These are phyloP conservation scores for Penicillium psychrosexuale DNA, from an alignment of 2,329 filamentous ascomycete species.

Conservation along the genomic window DNA sequence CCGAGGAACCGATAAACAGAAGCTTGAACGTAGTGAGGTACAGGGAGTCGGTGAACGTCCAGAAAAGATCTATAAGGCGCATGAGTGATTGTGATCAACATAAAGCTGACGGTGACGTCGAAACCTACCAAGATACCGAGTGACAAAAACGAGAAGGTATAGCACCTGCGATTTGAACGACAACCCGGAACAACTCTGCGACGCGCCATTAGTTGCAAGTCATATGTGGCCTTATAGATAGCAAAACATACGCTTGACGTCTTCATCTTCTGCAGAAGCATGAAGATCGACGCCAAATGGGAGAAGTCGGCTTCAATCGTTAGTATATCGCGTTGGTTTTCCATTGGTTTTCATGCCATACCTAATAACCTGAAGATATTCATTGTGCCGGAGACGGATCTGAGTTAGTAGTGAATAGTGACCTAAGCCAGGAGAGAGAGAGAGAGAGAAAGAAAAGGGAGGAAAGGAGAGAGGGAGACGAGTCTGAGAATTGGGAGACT, in stretches of 20 bases:
- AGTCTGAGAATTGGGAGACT: not conserved
- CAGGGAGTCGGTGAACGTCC: slow-evolving; percentile 71
- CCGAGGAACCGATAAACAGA: slow-evolving; percentile 83
- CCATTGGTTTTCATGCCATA: slow-evolving; percentile 33
- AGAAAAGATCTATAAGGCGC: slow-evolving; percentile 67
- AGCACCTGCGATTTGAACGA: slow-evolving; percentile 98
- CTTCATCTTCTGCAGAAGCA: slow-evolving; percentile 95
- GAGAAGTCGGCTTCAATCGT: slow-evolving; percentile 75
- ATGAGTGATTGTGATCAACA: not conserved
- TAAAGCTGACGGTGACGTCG: not conserved
- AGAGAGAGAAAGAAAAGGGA: not conserved
- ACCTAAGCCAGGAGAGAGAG: not conserved
- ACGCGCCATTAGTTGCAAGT: slow-evolving; percentile 7
- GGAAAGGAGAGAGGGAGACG: not conserved
- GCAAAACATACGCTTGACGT: slow-evolving; percentile 69
- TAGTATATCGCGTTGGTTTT: slow-evolving; percentile 9
- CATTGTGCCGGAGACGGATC: slow-evolving; percentile 48
- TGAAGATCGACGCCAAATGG: slow-evolving; percentile 90
- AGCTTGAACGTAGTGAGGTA: slow-evolving; percentile 98
- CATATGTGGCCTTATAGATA: not conserved
- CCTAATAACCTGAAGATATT: slow-evolving; percentile 68
- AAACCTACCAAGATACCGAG: slow-evolving; percentile 75
- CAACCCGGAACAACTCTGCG: slow-evolving; percentile 89
- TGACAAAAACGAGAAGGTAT: slow-evolving; percentile 90
- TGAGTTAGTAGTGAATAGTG: not conserved